A percentile compares a stretch with the other conserved stretches of the same genome.
Conservation (phyloP, 176 grass and related monocot genomes). For the Ananas comosus region DNA sequence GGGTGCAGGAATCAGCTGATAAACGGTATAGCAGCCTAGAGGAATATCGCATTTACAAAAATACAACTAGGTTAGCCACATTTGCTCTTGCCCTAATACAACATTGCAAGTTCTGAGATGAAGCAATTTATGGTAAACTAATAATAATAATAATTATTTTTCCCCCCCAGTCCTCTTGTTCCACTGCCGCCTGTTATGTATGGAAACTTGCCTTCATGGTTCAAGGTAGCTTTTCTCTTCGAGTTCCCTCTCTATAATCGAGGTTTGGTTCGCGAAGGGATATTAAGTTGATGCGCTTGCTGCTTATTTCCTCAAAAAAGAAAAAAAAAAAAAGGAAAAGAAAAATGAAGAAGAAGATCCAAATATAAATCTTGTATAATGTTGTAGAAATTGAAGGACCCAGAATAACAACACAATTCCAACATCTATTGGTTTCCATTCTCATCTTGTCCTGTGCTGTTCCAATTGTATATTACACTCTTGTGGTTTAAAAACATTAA, state of each 20-base stretch:
- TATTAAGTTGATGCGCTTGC: conserved; percentile 8
- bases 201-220: conserved; percentile 65
- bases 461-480: too few relatives aligned
- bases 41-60: conserved; percentile 81
- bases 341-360: too few relatives aligned
- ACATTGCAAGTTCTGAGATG: not conserved
- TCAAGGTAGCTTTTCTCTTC: conserved; percentile 74
- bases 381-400: too few relatives aligned
- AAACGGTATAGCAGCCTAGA: conserved; percentile 41
- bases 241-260: conserved; percentile 84
- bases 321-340: too few relatives aligned
- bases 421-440: too few relatives aligned
- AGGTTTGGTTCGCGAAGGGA: conserved; percentile 21
- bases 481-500: too few relatives aligned
- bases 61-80: conserved; percentile 54
- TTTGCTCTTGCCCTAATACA: conserved; percentile 6
- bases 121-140: not conserved
- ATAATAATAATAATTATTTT: not conserved
- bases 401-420: too few relatives aligned
- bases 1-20: conserved; percentile 58
- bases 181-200: conserved; percentile 63
- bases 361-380: too few relatives aligned
- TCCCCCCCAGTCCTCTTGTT: conserved; percentile 69
- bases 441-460: too few relatives aligned
- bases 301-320: too few relatives aligned